Conservation (phyloP, 2,329 filamentous ascomycete genomes). For the Didymellaceae sp. region DNA sequence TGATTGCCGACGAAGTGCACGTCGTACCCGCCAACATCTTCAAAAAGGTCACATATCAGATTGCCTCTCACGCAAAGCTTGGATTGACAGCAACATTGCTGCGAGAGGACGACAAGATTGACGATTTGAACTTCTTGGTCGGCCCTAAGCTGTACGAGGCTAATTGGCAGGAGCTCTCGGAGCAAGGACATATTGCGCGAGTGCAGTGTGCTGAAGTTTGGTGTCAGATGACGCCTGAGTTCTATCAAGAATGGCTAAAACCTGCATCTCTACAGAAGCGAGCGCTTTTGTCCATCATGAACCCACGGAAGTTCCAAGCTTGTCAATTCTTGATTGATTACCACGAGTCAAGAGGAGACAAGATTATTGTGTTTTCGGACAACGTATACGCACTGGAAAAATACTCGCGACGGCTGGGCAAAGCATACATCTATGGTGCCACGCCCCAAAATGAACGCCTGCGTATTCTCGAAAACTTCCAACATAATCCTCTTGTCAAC, state of each 20-base stretch:
- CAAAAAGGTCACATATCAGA: slow-evolving; percentile 87
- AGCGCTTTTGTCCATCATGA: slow-evolving; percentile 89
- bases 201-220: slow-evolving; percentile 99
- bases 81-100: slow-evolving; percentile 92
- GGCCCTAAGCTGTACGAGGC: slow-evolving; percentile 97
- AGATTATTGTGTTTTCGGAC: slow-evolving; percentile 98
- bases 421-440: slow-evolving; percentile 89
- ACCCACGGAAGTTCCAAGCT: slow-evolving; percentile 94
- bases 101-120: slow-evolving; percentile 97
- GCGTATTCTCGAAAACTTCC: slow-evolving; percentile 89
- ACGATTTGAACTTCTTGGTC: slow-evolving; percentile 95
- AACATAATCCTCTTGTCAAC: slow-evolving; percentile 87
- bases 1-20: slow-evolving; percentile 97
- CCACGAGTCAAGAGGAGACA: slow-evolving; percentile 92
- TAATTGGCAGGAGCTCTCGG: slow-evolving; percentile 98
- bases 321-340: slow-evolving; percentile 99
- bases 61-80: slow-evolving; percentile 94
- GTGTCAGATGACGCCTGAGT: slow-evolving; percentile 99
- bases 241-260: slow-evolving; percentile 90
- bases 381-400: slow-evolving; percentile 91
- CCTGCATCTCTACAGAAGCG: slow-evolving; percentile 68
- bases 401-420: slow-evolving; percentile 83
- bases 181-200: slow-evolving; percentile 94
- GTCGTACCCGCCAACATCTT: slow-evolving; percentile 98
- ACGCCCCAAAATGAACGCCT: slow-evolving; percentile 87